Conservation (phyloP, 805 yeast species). For the Starmerella apicola region DNA sequence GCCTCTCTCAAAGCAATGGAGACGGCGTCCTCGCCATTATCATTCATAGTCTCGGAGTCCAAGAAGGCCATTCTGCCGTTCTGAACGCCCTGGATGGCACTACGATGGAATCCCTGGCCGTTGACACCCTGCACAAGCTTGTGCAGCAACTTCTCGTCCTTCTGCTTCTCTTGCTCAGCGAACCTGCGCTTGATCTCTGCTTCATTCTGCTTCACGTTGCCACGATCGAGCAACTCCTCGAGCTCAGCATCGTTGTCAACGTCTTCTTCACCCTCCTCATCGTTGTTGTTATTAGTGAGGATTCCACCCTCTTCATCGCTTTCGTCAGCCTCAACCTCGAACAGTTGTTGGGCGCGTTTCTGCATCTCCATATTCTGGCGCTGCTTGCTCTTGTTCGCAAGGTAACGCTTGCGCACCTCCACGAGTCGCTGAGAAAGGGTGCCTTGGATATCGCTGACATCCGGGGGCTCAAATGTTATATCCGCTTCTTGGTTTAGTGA, state of each 20-base stretch:
- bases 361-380: conserved; percentile 3
- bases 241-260: conserved; percentile 10
- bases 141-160: conserved; percentile 17
- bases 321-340: conserved; percentile 22
- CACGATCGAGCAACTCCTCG: conserved; percentile 17
- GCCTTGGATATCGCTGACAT: conserved; percentile 1
- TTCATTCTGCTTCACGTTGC: conserved; percentile 3
- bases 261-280: conserved; percentile 11
- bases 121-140: conserved; percentile 18
- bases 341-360: conserved; percentile 1
- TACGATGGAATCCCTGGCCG: conserved; percentile 17
- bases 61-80: conserved; percentile 5
- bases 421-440: conserved; percentile 14
- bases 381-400: conserved; percentile 5
- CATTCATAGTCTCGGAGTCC: conserved; percentile 8
- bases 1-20: conserved; percentile 1
- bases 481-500: background rate
- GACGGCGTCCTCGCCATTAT: conserved; percentile 1
- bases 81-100: conserved; percentile 5
- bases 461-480: background rate
- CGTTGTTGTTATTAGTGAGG: conserved; percentile 10
- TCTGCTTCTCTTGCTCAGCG: conserved; percentile 15
- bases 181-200: conserved; percentile 8
- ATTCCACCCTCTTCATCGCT: conserved; percentile 20
- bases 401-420: conserved; percentile 13